phyloP scores from a whole-genome alignment of 1,284 basidiomycete genomes.

The Austroboletus rostrupii region DNA sequence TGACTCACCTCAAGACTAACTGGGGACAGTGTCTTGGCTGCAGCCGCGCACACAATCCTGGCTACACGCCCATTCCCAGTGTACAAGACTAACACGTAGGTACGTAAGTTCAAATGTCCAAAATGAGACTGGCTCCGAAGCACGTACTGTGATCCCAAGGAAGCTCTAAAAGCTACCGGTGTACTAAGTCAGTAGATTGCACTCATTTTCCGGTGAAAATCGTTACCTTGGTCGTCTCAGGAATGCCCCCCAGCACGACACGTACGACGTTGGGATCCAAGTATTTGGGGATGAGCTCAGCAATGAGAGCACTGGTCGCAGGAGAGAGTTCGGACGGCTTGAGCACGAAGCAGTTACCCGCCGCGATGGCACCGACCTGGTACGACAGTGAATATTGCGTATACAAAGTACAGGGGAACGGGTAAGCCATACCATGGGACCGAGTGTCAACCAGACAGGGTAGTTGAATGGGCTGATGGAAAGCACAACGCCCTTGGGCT shows the following conservation, averaged over 20 bases:
- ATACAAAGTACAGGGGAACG: not conserved
- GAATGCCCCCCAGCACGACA: conserved; percentile 74
- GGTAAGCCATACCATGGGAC: conserved; percentile 48
- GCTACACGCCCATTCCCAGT: conserved; percentile 74
- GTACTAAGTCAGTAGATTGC: not conserved
- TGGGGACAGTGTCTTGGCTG: conserved; percentile 84
- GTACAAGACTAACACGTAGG: conserved; percentile 40
- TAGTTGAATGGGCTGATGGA: conserved; percentile 68
- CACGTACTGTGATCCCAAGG: conserved; percentile 83
- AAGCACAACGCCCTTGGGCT: conserved; percentile 72
- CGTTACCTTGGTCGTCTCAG: conserved; percentile 67
- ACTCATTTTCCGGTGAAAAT: not conserved
- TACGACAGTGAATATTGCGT: not conserved
- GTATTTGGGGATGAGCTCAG: conserved; percentile 77
- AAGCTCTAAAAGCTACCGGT: conserved; percentile 62
- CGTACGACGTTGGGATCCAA: conserved; percentile 70
- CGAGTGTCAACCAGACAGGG: conserved; percentile 48
- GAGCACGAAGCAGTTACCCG: conserved; percentile 71
- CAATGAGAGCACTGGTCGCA: conserved; percentile 61
- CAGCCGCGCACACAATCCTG: conserved; percentile 76
- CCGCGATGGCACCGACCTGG: conserved; percentile 71
- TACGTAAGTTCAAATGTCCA: not conserved
- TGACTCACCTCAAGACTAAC: conserved; percentile 67
- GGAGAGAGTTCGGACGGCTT: conserved; percentile 84
- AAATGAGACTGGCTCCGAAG: not conserved